phyloP scores from a whole-genome alignment of 2,329 filamentous ascomycete genomes.

The Lasiodiplodia gonubiensis region DNA sequence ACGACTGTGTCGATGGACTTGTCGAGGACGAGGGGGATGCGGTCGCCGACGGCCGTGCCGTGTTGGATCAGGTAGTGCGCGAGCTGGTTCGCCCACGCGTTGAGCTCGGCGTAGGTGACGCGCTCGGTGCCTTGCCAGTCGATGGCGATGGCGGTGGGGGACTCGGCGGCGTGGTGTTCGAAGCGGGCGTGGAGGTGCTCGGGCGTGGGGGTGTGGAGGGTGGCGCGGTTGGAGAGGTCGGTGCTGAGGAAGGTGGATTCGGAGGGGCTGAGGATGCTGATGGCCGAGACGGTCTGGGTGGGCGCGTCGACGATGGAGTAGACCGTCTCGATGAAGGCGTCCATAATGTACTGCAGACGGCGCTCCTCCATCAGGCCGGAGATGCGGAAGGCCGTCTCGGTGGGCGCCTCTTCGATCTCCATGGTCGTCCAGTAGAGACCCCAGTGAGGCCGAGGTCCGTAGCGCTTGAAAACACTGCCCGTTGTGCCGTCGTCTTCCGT shows the following conservation, averaged over 20 bases:
- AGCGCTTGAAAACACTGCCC: conserved; percentile 12
- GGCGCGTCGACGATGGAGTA: not conserved
- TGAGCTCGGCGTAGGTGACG: not conserved
- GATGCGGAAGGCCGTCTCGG: not conserved
- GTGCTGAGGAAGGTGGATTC: not conserved
- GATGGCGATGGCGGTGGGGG: not conserved
- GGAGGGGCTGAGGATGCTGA: not conserved
- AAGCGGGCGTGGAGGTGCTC: conserved; percentile 1
- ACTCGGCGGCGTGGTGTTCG: not conserved
- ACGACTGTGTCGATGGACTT: conserved; percentile 44
- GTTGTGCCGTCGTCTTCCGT: not conserved
- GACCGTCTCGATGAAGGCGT: not conserved
- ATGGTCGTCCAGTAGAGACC: not conserved
- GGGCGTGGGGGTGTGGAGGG: not conserved
- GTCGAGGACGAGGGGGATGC: conserved; percentile 44
- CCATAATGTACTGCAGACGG: not conserved
- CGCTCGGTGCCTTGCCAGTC: not conserved
- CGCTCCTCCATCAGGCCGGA: not conserved
- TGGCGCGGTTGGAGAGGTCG: not conserved
- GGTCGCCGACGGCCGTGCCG: not conserved
- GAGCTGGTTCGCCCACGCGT: not conserved
- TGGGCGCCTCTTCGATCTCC: not conserved
- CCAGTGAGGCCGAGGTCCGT: conserved; percentile 2
- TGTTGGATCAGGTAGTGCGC: not conserved
- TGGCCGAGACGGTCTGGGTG: not conserved